Conservation (phyloP, 179 eudicot genomes). For the Spinacia oleracea region DNA sequence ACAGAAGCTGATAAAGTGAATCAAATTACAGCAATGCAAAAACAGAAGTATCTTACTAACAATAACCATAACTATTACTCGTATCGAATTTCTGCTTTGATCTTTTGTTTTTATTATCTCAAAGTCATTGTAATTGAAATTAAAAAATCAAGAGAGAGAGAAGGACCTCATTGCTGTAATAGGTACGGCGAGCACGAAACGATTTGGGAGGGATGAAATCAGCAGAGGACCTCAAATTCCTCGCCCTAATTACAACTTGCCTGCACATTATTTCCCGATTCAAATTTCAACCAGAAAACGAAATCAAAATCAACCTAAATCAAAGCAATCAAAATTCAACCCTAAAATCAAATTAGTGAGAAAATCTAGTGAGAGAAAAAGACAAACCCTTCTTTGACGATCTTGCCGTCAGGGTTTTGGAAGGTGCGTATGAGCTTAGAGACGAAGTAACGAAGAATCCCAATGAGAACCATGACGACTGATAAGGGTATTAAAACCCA, state of each 20-base stretch:
- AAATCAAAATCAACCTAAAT: neutral
- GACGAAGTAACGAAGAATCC: slow-evolving; percentile 88
- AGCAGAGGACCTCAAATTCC: slow-evolving; percentile 74
- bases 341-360: neutral
- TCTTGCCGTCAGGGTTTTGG: slow-evolving; percentile 69
- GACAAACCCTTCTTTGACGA: slow-evolving; percentile 89
- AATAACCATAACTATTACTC: too few species aligned
- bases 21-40: neutral
- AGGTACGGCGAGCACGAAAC: slow-evolving; percentile 76
- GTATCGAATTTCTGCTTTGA: too few species aligned
- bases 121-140: too few species aligned
- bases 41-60: too few species aligned
- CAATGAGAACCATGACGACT: slow-evolving; percentile 91
- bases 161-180: slow-evolving; percentile 75
- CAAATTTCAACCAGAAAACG: neutral
- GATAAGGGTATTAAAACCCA: slow-evolving; percentile 93
- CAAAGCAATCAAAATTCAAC: neutral
- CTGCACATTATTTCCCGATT: slow-evolving; percentile 37
- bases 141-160: neutral
- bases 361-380: neutral
- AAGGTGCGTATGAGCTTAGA: slow-evolving; percentile 87
- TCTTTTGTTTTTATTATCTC: too few species aligned
- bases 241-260: slow-evolving; percentile 85
- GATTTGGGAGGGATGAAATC: slow-evolving; percentile 83
- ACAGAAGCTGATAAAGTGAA: too few species aligned